Conservation (phyloP, 2,329 filamentous ascomycete species). For the Nigrograna mackinnonii region DNA sequence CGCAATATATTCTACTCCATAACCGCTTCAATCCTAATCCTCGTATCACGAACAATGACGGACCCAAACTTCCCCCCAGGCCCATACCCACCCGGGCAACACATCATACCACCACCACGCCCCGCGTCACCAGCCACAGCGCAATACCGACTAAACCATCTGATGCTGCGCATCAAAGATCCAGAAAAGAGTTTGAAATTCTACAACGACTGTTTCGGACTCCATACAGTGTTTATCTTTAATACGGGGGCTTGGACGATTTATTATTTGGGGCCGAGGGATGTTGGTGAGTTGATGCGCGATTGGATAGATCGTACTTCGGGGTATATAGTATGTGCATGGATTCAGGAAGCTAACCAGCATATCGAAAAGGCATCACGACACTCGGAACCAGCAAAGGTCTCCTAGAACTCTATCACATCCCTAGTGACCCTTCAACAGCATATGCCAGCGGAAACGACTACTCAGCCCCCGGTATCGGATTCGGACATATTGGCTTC, state of each 20-base stretch:
- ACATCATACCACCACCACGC: slow-evolving; percentile 28
- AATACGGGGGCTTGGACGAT: slow-evolving; percentile 38
- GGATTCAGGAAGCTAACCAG: too few species aligned
- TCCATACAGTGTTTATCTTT: slow-evolving; percentile 39
- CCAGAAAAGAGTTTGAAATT: slow-evolving; percentile 29
- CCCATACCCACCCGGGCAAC: slow-evolving; percentile 22
- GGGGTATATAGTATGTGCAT: too few species aligned
- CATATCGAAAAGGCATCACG: slow-evolving; percentile 12
- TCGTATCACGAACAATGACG: slow-evolving; percentile 14
- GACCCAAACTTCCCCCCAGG: slow-evolving; percentile 22
- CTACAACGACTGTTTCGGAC: slow-evolving; percentile 37
- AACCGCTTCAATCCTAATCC: too few species aligned
- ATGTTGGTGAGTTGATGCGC: slow-evolving; percentile 23
- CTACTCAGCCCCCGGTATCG: slow-evolving; percentile 19
- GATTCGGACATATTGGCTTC: slow-evolving; percentile 41
- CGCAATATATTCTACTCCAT: too few species aligned
- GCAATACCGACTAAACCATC: slow-evolving; percentile 33
- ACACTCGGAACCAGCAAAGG: slow-evolving; percentile 26
- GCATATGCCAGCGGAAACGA: slow-evolving; percentile 32
- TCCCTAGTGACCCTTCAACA: slow-evolving; percentile 23
- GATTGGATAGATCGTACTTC: too few species aligned
- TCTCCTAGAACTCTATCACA: slow-evolving; percentile 35
- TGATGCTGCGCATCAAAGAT: slow-evolving; percentile 38
- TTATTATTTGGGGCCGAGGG: slow-evolving; percentile 36
- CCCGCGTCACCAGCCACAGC: slow-evolving; percentile 26